Evolutionary conservation across 495 filamentous ascomycete genomes (phyloP).

Genomic region (Penicillium argentinense): DNA sequence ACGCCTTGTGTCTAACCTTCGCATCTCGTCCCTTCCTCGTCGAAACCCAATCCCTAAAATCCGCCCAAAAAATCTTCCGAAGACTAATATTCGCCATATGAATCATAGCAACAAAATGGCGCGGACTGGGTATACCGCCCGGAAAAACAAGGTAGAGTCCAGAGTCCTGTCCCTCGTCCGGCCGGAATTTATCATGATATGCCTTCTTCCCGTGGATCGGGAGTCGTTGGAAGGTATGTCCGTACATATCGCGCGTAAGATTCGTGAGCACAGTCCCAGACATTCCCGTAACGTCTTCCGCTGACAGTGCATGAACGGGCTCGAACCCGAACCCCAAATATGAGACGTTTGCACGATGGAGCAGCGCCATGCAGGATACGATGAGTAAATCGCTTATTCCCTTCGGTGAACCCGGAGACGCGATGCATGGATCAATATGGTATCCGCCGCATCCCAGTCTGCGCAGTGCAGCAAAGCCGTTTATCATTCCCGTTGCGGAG

Average conservation of each 20-base stretch:
- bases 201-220: conserved; percentile 43
- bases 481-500: conserved; percentile 25
- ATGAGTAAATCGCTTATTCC: conserved; percentile 42
- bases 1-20: too few species aligned
- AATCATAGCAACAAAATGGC: conserved; percentile 37
- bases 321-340: conserved; percentile 45
- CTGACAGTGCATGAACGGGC: conserved; percentile 25
- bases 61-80: conserved; percentile 26
- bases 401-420: conserved; percentile 32
- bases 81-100: conserved; percentile 42
- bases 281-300: conserved; percentile 33
- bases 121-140: conserved; percentile 24
- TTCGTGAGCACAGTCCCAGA: conserved; percentile 14
- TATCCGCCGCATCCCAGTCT: conserved; percentile 38
- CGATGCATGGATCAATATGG: conserved; percentile 46
- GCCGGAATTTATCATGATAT: conserved; percentile 43
- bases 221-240: conserved; percentile 28
- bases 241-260: conserved; percentile 31
- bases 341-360: conserved; percentile 27
- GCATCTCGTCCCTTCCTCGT: too few species aligned
- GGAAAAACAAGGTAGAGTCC: conserved; percentile 40
- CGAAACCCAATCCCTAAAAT: conserved; percentile 11
- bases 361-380: conserved; percentile 37
- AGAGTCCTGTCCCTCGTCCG: conserved; percentile 32
- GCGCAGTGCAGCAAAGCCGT: conserved; percentile 43